Percentiles rank a stretch among this genome's conserved stretches.
Evolutionary conservation across 371 early-diverging fungal species (phyloP).

Genomic region (Sanchytrium tribonematis): DNA sequence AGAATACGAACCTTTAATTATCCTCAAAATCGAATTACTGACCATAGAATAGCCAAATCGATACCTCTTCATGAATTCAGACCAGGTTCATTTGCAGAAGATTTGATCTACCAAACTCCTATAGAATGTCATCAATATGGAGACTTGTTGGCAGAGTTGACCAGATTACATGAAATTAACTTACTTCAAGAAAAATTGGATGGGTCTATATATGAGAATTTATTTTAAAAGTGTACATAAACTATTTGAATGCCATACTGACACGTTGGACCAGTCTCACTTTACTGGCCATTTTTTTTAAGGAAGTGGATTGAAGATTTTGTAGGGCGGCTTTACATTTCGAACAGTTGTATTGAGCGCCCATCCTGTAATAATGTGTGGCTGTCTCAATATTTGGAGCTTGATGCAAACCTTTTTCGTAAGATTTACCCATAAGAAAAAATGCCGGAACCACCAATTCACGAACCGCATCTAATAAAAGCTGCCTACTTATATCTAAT

Average conservation of each 20-base stretch:
- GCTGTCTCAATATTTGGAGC: neutral
- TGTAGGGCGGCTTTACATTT: neutral
- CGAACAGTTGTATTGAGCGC: neutral
- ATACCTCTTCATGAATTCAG: neutral
- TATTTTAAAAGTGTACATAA: too few species aligned
- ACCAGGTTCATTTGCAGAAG: neutral
- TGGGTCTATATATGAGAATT: too few species aligned
- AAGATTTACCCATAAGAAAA: neutral
- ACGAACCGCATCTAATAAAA: neutral
- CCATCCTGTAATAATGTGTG: neutral
- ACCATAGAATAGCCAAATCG: neutral
- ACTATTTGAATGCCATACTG: neutral
- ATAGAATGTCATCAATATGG: neutral
- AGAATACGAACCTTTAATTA: conserved; percentile 1
- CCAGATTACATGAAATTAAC: neutral
- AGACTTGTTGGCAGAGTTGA: neutral
- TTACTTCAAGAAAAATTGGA: too few species aligned
- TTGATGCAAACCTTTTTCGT: conserved; percentile 1
- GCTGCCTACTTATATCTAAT: neutral
- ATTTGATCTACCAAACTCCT: neutral
- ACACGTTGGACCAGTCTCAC: neutral
- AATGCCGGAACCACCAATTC: neutral
- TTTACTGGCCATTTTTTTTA: neutral
- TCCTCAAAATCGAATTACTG: neutral
- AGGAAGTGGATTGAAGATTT: neutral